phyloP scores from a whole-genome alignment of 495 filamentous ascomycete genomes.

The Amniculicola lignicola region DNA sequence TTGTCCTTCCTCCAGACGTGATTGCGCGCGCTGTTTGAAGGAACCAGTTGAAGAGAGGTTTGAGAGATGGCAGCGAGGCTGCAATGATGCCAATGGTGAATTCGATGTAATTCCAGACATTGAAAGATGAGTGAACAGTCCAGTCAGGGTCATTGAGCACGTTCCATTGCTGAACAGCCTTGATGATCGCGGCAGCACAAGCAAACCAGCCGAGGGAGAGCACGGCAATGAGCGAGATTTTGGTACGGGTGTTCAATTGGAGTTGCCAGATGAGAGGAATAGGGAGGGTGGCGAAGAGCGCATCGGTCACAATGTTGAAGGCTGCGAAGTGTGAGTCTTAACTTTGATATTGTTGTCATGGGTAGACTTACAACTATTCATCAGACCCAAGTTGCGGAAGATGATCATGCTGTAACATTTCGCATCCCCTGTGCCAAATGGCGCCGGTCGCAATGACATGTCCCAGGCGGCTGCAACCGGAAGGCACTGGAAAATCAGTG shows the following conservation, averaged over 20 bases:
- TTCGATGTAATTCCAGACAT: slow-evolving; percentile 38
- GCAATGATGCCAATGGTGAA: slow-evolving; percentile 36
- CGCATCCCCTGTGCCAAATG: slow-evolving; percentile 29
- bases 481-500: slow-evolving; percentile 37
- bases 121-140: slow-evolving; percentile 35
- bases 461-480: slow-evolving; percentile 36
- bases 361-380: slow-evolving; percentile 29
- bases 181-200: slow-evolving; percentile 37
- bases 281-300: slow-evolving; percentile 37
- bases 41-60: slow-evolving; percentile 36
- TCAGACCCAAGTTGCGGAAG: slow-evolving; percentile 36
- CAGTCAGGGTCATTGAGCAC: slow-evolving; percentile 31
- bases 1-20: slow-evolving; percentile 21
- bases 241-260: slow-evolving; percentile 37
- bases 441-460: slow-evolving; percentile 20
- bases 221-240: slow-evolving; percentile 34
- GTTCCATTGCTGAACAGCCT: slow-evolving; percentile 35
- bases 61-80: slow-evolving; percentile 35
- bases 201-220: slow-evolving; percentile 39
- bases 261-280: slow-evolving; percentile 38
- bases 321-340: slow-evolving; percentile 6
- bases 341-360: neutral
- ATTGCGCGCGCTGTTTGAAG: slow-evolving; percentile 31
- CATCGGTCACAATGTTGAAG: slow-evolving; percentile 39
- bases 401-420: slow-evolving; percentile 34